phyloP scores from a whole-genome alignment of 345 rosid species.

The Eucalyptus lansdowneana region DNA sequence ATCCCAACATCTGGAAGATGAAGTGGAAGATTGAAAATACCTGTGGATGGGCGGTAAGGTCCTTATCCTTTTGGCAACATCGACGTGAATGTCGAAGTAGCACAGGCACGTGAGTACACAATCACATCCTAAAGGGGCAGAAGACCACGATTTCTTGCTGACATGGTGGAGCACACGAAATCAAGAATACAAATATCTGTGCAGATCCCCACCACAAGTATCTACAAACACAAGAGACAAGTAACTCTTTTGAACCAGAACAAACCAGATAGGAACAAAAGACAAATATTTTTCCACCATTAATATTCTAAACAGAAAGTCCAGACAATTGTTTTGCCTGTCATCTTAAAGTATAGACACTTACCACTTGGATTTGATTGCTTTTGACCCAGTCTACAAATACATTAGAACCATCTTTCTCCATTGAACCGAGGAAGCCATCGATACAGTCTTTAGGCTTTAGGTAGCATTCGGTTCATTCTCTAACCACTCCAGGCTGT shows the following conservation, averaged over 20 bases:
- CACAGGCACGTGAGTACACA: constrained; percentile 69
- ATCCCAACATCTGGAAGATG: not conserved
- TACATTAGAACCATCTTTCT: constrained; percentile 67
- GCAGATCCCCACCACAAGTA: constrained; percentile 83
- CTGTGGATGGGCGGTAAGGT: constrained; percentile 75
- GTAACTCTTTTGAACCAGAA: not conserved
- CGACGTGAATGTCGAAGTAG: constrained; percentile 67
- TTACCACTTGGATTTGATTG: constrained; percentile 59
- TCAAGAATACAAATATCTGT: constrained; percentile 80
- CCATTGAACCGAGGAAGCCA: constrained; percentile 77
- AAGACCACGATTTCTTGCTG: constrained; percentile 58
- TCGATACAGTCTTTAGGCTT: constrained; percentile 65
- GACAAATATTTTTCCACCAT: not conserved
- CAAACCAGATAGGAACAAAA: not conserved
- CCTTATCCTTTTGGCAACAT: constrained; percentile 38
- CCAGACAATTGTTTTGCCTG: not conserved
- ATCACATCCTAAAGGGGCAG: constrained; percentile 60
- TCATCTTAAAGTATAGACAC: not conserved
- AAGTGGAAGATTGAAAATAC: constrained; percentile 11
- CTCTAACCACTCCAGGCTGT: constrained; percentile 69
- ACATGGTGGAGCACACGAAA: constrained; percentile 50
- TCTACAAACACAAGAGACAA: constrained; percentile 18
- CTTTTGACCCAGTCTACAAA: constrained; percentile 71
- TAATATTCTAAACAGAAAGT: not conserved
- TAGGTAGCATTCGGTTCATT: constrained; percentile 44